Percentiles rank a stretch among this genome's conserved stretches.
Conservation (phyloP, 169 alveolate genomes). For the Cryptosporidium parvum region DNA sequence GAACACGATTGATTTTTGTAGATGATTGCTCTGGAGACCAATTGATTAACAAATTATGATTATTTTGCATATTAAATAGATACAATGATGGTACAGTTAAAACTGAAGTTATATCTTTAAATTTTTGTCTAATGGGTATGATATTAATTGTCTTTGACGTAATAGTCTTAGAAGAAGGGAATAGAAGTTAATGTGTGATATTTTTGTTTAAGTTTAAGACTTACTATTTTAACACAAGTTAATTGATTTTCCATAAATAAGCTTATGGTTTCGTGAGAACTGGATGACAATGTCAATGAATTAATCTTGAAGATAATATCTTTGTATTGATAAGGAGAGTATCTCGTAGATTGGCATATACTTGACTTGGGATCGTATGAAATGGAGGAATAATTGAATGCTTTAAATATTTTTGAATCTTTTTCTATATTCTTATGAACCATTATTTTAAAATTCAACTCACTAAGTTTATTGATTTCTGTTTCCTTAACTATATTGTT, state of each 20-base stretch:
- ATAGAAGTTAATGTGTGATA: background rate
- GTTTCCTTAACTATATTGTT: slow-evolving; percentile 1
- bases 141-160: slow-evolving; percentile 3
- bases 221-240: slow-evolving; percentile 38
- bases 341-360: background rate
- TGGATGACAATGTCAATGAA: slow-evolving; percentile 29
- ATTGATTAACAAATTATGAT: slow-evolving; percentile 14
- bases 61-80: slow-evolving; percentile 36
- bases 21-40: slow-evolving; percentile 62
- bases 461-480: background rate
- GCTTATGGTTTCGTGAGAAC: background rate
- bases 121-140: slow-evolving; percentile 20
- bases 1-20: slow-evolving; percentile 30
- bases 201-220: background rate
- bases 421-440: background rate
- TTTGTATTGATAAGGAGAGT: background rate
- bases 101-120: slow-evolving; percentile 17
- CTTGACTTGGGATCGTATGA: background rate
- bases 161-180: background rate
- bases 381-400: background rate
- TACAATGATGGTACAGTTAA: slow-evolving; percentile 50
- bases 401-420: background rate
- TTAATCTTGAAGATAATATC: slow-evolving; percentile 28
- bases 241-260: background rate
- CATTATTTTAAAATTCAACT: slow-evolving; percentile 2